Percentiles rank a stretch among this genome's conserved stretches.
Conservation (phyloP, 2,329 filamentous ascomycete species). For the Leptoxyphium fumago region DNA sequence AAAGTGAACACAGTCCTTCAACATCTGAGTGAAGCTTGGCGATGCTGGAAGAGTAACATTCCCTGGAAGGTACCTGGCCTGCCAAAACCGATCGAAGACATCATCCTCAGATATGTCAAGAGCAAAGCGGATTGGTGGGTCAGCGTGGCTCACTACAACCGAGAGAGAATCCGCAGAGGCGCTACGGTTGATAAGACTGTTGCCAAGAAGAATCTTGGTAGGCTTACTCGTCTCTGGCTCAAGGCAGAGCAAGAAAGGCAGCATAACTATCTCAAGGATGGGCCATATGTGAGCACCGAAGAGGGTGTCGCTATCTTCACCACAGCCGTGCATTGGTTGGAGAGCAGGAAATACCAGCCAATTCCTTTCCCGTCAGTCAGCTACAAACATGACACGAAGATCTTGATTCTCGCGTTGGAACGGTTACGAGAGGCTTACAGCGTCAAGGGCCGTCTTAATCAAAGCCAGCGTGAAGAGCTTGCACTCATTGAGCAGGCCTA, state of each 20-base stretch:
- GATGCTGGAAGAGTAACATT: conserved; percentile 99
- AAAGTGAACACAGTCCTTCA: conserved; percentile 97
- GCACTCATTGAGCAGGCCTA: conserved; percentile 97
- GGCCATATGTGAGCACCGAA: conserved; percentile 94
- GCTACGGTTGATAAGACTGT: conserved; percentile 98
- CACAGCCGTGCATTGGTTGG: conserved; percentile 95
- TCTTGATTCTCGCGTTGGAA: conserved; percentile 87
- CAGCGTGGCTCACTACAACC: conserved; percentile 96
- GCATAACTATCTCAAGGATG: conserved; percentile 99
- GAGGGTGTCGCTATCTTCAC: conserved; percentile 98
- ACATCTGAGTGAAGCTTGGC: conserved; percentile 94
- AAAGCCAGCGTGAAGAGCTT: conserved; percentile 92
- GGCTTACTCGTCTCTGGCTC: conserved; percentile 86
- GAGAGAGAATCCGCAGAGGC: conserved; percentile 87
- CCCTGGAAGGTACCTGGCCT: conserved; percentile 97
- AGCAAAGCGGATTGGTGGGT: conserved; percentile 99
- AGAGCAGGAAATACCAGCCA: conserved; percentile 94
- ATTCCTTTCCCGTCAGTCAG: conserved; percentile 98
- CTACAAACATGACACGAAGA: conserved; percentile 99
- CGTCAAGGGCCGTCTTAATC: conserved; percentile 90
- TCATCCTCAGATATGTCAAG: conserved; percentile 96
- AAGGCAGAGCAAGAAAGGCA: conserved; percentile 97
- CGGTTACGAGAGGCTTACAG: conserved; percentile 90
- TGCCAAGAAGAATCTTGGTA: conserved; percentile 95
- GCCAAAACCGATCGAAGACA: conserved; percentile 94